phyloP scores from a whole-genome alignment of 2,329 filamentous ascomycete genomes.

The Alternaria arborescens region DNA sequence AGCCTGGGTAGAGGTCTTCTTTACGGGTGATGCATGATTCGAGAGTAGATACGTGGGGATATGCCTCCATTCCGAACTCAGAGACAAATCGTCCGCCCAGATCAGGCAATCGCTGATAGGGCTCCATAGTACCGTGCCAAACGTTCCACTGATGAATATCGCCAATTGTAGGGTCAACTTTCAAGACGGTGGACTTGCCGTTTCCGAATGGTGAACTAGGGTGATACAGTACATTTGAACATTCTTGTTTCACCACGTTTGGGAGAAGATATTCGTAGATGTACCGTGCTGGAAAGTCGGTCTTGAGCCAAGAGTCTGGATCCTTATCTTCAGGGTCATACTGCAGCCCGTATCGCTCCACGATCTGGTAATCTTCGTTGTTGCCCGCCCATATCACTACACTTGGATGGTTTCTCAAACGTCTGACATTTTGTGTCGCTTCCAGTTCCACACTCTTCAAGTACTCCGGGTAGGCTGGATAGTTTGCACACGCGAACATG shows the following conservation, averaged over 20 bases:
- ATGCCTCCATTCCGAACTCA: slow-evolving; percentile 95
- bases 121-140: slow-evolving; percentile 93
- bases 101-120: slow-evolving; percentile 83
- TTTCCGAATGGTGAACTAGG: slow-evolving; percentile 85
- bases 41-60: slow-evolving; percentile 84
- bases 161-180: slow-evolving; percentile 73
- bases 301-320: slow-evolving; percentile 82
- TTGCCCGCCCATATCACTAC: slow-evolving; percentile 91
- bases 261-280: slow-evolving; percentile 85
- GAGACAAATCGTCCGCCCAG: slow-evolving; percentile 89
- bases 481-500: slow-evolving; percentile 73
- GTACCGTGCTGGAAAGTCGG: slow-evolving; percentile 87
- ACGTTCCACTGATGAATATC: slow-evolving; percentile 97
- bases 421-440: slow-evolving; percentile 70
- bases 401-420: slow-evolving; percentile 83
- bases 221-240: slow-evolving; percentile 74
- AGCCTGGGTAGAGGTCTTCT: slow-evolving; percentile 74
- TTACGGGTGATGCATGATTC: slow-evolving; percentile 71
- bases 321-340: slow-evolving; percentile 83
- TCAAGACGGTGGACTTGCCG: slow-evolving; percentile 67
- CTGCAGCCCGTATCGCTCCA: slow-evolving; percentile 73
- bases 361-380: slow-evolving; percentile 92
- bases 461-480: slow-evolving; percentile 69
- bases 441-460: slow-evolving; percentile 58
- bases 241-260: slow-evolving; percentile 72